phyloP scores from a whole-genome alignment of 495 filamentous ascomycete genomes.

The Penicillium herquei region DNA sequence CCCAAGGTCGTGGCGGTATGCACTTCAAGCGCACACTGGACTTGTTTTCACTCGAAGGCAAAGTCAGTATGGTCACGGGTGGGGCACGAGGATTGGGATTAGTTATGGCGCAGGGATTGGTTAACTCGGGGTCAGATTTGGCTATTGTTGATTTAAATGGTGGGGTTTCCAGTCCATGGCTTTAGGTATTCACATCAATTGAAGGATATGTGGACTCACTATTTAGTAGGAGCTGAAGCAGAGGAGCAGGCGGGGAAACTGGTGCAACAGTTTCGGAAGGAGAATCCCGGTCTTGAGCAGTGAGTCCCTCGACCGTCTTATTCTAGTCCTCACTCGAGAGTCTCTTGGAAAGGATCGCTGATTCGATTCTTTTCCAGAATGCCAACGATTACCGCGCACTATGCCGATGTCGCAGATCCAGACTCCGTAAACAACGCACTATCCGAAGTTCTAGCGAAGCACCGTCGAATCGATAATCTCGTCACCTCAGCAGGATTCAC shows the following conservation, averaged over 20 bases:
- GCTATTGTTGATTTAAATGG: constrained; percentile 93
- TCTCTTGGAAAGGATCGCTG: background rate
- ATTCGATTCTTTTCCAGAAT: constrained; percentile 38
- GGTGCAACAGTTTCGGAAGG: constrained; percentile 67
- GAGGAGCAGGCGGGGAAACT: constrained; percentile 68
- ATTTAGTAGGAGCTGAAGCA: constrained; percentile 75
- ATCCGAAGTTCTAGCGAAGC: constrained; percentile 63
- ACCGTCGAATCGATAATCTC: constrained; percentile 83
- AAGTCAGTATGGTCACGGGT: constrained; percentile 78
- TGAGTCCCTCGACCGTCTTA: constrained; percentile 32
- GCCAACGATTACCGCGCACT: constrained; percentile 86
- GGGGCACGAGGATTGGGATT: constrained; percentile 83
- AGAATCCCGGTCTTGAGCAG: constrained; percentile 74
- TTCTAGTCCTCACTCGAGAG: background rate
- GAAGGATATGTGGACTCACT: background rate
- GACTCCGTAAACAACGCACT: constrained; percentile 72
- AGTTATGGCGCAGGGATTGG: constrained; percentile 87
- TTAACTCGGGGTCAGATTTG: constrained; percentile 81
- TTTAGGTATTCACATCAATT: background rate
- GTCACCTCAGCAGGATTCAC: constrained; percentile 96
- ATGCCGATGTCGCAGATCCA: constrained; percentile 77
- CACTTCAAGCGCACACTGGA: constrained; percentile 70
- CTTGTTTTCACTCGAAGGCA: constrained; percentile 76
- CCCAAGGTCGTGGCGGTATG: constrained; percentile 68
- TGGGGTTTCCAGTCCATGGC: constrained; percentile 39